Conservation (phyloP, 1,284 basidiomycete species). For the Ustilago loliicola region DNA sequence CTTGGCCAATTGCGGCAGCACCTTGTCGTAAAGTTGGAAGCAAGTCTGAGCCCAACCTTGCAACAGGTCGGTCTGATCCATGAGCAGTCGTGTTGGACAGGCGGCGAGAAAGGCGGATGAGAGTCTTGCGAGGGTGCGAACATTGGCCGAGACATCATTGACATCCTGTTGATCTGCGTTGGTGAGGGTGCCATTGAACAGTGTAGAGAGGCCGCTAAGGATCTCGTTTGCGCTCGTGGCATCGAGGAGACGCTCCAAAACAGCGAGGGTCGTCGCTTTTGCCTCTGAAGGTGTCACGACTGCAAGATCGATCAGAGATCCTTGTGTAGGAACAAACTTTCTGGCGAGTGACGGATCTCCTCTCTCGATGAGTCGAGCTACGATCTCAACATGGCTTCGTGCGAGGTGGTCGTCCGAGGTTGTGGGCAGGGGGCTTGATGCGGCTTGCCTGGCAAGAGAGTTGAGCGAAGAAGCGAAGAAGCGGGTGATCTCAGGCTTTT, state of each 20-base stretch:
- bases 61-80: conserved; percentile 10
- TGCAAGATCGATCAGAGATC: conserved; percentile 48
- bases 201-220: conserved; percentile 23
- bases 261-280: not conserved
- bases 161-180: not conserved
- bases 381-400: conserved; percentile 29
- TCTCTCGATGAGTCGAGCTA: conserved; percentile 42
- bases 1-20: conserved; percentile 17
- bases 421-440: conserved; percentile 17
- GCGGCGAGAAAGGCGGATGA: conserved; percentile 23
- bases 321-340: conserved; percentile 45
- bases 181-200: conserved; percentile 14
- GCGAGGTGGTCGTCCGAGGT: not conserved
- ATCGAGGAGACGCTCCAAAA: conserved; percentile 51
- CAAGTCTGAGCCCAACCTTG: conserved; percentile 20
- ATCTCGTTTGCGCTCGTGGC: conserved; percentile 34
- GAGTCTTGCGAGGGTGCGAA: conserved; percentile 35
- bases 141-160: not conserved
- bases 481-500: conserved; percentile 34
- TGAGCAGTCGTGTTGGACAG: conserved; percentile 28
- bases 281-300: conserved; percentile 18
- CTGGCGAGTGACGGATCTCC: conserved; percentile 54
- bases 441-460: conserved; percentile 20
- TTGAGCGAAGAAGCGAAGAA: conserved; percentile 38
- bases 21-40: conserved; percentile 28